A percentile compares a stretch with the other conserved stretches of the same genome.
Evolutionary conservation across 2,329 filamentous ascomycete species (phyloP).

Genomic region (Epichloe festucae): DNA sequence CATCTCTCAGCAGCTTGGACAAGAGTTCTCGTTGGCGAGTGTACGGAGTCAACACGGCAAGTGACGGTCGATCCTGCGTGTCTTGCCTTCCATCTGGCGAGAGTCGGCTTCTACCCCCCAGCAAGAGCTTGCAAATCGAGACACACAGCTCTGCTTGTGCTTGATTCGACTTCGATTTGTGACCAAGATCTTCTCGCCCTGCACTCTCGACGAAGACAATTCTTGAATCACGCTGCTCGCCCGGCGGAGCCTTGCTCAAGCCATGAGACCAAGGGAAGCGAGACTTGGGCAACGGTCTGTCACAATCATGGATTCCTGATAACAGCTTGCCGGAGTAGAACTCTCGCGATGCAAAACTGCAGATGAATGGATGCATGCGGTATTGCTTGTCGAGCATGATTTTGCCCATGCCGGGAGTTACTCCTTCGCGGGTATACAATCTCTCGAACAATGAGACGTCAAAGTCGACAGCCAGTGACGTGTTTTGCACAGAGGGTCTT

Average conservation of each 20-base stretch:
- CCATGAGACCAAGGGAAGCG: neutral
- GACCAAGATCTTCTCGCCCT: neutral
- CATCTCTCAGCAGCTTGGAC: neutral
- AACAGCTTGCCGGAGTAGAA: conserved; percentile 13
- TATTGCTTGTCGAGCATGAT: too few relatives aligned
- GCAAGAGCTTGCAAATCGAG: neutral
- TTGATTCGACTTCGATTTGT: neutral
- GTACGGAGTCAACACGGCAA: neutral
- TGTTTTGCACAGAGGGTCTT: too few relatives aligned
- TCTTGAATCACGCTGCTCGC: neutral
- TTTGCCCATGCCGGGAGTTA: too few relatives aligned
- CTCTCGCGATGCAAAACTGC: too few relatives aligned
- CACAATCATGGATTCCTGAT: neutral
- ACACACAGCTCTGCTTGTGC: neutral
- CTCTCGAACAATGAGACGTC: too few relatives aligned
- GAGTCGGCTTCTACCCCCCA: neutral
- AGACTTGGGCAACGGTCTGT: neutral
- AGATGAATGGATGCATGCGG: too few relatives aligned
- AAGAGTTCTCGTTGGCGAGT: neutral
- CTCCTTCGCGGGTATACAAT: too few relatives aligned
- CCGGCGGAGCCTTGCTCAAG: neutral
- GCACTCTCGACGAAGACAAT: neutral
- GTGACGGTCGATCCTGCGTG: neutral
- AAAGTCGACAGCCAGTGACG: too few relatives aligned
- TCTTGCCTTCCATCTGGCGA: neutral